Conservation (phyloP, 306 rosid genomes). For the Lagenaria siceraria region DNA sequence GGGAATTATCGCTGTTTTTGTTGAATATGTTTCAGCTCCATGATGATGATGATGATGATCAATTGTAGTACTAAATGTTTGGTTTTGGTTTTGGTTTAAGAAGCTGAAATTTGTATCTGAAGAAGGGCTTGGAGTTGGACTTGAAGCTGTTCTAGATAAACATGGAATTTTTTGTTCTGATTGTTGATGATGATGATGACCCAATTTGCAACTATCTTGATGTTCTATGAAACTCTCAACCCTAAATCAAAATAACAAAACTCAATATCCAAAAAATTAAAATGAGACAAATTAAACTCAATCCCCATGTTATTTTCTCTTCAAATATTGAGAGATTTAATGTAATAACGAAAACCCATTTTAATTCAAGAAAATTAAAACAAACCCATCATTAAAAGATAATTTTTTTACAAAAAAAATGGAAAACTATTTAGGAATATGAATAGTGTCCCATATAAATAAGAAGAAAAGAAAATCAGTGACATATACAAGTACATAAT, state of each 20-base stretch:
- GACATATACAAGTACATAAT: neutral
- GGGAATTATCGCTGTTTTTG: neutral
- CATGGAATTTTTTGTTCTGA: slow-evolving; percentile 52
- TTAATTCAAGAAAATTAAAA: neutral
- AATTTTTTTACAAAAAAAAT: neutral
- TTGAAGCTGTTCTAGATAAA: slow-evolving; percentile 83
- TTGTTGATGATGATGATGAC: slow-evolving; percentile 39
- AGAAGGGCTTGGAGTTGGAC: slow-evolving; percentile 63
- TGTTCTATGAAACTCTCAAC: slow-evolving; percentile 99
- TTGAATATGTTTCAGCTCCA: neutral
- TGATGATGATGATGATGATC: no score
- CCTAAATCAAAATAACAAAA: slow-evolving; percentile 19
- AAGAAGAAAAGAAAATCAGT: neutral
- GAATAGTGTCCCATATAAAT: neutral
- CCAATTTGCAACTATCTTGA: slow-evolving; percentile 91
- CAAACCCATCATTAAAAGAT: neutral
- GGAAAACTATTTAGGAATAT: neutral
- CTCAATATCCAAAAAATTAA: neutral
- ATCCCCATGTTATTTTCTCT: neutral
- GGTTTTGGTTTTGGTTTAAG: slow-evolving; percentile 24
- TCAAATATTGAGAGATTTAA: neutral
- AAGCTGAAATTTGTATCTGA: slow-evolving; percentile 70
- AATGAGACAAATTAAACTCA: neutral
- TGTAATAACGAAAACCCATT: neutral
- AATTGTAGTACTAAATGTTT: neutral